Evolutionary conservation across 352 stramenopile species (phyloP), one percentile per base, ranked within the genome.

Genomic region (Phytophthora sp.): DNA sequence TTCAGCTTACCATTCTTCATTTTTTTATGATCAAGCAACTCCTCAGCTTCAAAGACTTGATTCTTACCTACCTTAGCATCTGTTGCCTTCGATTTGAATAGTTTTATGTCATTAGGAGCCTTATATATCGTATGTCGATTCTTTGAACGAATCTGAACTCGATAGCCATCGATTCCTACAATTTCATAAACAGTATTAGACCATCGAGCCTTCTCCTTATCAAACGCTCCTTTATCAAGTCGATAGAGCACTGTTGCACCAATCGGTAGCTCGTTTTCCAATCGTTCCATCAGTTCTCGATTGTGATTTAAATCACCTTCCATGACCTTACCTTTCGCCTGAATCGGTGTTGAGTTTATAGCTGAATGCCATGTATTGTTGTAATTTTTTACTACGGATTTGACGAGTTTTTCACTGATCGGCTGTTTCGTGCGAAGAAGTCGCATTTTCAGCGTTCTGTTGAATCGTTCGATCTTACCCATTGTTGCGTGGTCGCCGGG

Each of bases 1-100:
- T 66, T 50, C 28, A 62, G 67, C 55, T 63, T 63, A 42, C 53
- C 28, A 26, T 65, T 65, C 3, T 42, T 42, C 34, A 42, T 42
- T 32, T 23, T 23, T 21, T 3, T 42, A 21, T 42, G 35, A 7
- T 42, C 35, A 10, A 42, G n/a, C 20, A 42, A 11, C 35, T 2
- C 10, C 10, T 42, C 35, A 42, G 35, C 35, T 26, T 42, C 35
- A 7, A 3, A 18, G n/a, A 23, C n/a, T 1, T 37, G 0, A 1
- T 37, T 2, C n/a, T n/a, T n/a, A n/a, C n/a, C n/a, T n/a, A 37
- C n/a, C 31, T 2, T 4, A 1, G 31, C 31, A n/a, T 37, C 10
- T 5, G 6, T n/a, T 6, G n/a, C 1, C 5, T 37, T 4, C 1
- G 31, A n/a, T 37, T 37, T 37, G 0, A n/a, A 10, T 2, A 37